Percentiles rank a stretch among this genome's conserved stretches.
Conservation (phyloP, 2,329 filamentous ascomycete genomes). For the Lachnellula suecica region DNA sequence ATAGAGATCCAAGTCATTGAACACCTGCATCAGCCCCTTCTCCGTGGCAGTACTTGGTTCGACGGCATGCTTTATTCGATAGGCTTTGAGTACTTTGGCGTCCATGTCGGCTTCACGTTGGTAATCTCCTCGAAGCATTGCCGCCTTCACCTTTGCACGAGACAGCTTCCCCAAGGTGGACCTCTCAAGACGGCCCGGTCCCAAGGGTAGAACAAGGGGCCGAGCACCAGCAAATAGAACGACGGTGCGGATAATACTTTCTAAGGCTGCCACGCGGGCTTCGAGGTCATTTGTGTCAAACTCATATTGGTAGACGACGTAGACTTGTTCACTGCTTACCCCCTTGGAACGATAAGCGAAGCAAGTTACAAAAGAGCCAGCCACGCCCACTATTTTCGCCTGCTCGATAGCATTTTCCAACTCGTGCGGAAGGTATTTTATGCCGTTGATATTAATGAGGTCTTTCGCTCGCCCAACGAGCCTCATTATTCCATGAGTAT, state of each 20-base stretch:
- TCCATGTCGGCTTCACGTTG: neutral
- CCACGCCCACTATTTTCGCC: conserved; percentile 22
- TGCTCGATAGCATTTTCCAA: conserved; percentile 39
- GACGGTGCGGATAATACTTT: conserved; percentile 19
- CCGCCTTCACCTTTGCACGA: neutral
- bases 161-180: neutral
- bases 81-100: neutral
- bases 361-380: conserved; percentile 33
- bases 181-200: neutral
- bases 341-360: conserved; percentile 36
- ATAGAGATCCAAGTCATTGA: neutral
- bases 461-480: conserved; percentile 41
- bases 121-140: neutral
- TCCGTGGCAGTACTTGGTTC: neutral
- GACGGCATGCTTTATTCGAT: neutral
- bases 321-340: conserved; percentile 37
- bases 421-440: conserved; percentile 38
- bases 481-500: conserved; percentile 34
- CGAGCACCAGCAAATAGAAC: conserved; percentile 13
- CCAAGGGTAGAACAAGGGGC: conserved; percentile 27
- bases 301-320: conserved; percentile 36
- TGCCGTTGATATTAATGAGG: conserved; percentile 44
- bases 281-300: conserved; percentile 23
- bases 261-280: conserved; percentile 21
- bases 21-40: neutral